Evolutionary conservation across 805 yeast species (phyloP).

Genomic region (Candida ponderosae): DNA sequence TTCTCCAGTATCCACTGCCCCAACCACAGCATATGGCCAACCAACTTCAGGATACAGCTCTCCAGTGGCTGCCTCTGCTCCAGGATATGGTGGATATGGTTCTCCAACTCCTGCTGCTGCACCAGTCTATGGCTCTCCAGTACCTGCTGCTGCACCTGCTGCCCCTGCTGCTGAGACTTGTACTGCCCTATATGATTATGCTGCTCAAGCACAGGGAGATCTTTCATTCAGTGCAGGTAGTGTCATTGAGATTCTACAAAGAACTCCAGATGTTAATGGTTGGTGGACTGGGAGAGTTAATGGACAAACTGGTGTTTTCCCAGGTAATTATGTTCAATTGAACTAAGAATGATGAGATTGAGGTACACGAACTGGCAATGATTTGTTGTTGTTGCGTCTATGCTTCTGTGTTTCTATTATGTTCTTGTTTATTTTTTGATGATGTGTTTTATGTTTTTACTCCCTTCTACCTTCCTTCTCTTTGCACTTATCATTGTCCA

Average conservation of each 20-base stretch:
- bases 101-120: slow-evolving; percentile 20
- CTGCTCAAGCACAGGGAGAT: slow-evolving; percentile 93
- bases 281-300: slow-evolving; percentile 96
- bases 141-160: slow-evolving; percentile 27
- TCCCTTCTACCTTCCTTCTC: not conserved
- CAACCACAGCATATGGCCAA: slow-evolving; percentile 28
- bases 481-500: not conserved
- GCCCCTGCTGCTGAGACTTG: slow-evolving; percentile 49
- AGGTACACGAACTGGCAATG: not conserved
- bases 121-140: slow-evolving; percentile 19
- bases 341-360: slow-evolving; percentile 22
- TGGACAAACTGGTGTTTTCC: slow-evolving; percentile 87
- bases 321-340: slow-evolving; percentile 90
- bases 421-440: not conserved
- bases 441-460: not conserved
- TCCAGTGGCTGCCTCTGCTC: slow-evolving; percentile 14
- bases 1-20: slow-evolving; percentile 9
- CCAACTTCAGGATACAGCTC: slow-evolving; percentile 15
- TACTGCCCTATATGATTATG: slow-evolving; percentile 85
- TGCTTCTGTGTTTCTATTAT: not conserved
- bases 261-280: slow-evolving; percentile 79
- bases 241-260: slow-evolving; percentile 71
- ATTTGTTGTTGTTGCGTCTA: not conserved
- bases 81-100: slow-evolving; percentile 16
- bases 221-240: slow-evolving; percentile 84